Evolutionary conservation across 1,139 yeast species (phyloP), one percentile per base, ranked within the genome.

Genomic region (Oligophagozyma castellii): DNA sequence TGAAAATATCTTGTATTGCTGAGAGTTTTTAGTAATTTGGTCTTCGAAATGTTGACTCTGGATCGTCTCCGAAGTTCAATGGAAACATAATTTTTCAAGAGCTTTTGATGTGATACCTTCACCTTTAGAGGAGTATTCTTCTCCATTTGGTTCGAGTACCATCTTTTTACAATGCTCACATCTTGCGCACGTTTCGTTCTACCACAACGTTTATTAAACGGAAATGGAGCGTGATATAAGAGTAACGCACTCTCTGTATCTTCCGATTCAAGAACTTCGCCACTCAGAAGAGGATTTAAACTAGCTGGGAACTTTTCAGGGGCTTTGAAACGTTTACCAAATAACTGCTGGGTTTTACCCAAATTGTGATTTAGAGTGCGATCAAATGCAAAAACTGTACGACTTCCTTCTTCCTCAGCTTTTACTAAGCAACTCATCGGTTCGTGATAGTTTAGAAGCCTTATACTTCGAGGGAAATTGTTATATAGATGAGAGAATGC

Each of bases 401-500:
- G 37, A n/a, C 66, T 72, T 0, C 67, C 63, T 32, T 67, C 70
- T 5, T 38, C 40, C 11, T 65, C 70, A 8, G 58, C 51, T 27
- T 59, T 58, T 4, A 65, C 14, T 34, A 56, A 59, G 32, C 75
- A 70, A 14, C 59, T 55, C 18, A 69, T 56, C 2, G 86, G 81
- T 27, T 68, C 65, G 33, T 72, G 75, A 46, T 75, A 78, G 67
- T 72, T 64, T 5, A 72, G 58, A 12, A 71, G 52, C 24, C 61
- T 59, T 2, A 81, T 83, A 10, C 70, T 64, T 36, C 76, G 65
- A 7, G 86, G 92, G 29, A 73, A 60, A 2, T 93, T 75, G 45
- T 86, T 86, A 55, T 79, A 86, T 32, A 92, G 54, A 42, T 70
- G 80, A 0, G 98, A 95, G 40, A 65, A 83, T 3, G 95, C 93